phyloP scores from a whole-genome alignment of 2,329 filamentous ascomycete species.

The Magnaporthales sp. region DNA sequence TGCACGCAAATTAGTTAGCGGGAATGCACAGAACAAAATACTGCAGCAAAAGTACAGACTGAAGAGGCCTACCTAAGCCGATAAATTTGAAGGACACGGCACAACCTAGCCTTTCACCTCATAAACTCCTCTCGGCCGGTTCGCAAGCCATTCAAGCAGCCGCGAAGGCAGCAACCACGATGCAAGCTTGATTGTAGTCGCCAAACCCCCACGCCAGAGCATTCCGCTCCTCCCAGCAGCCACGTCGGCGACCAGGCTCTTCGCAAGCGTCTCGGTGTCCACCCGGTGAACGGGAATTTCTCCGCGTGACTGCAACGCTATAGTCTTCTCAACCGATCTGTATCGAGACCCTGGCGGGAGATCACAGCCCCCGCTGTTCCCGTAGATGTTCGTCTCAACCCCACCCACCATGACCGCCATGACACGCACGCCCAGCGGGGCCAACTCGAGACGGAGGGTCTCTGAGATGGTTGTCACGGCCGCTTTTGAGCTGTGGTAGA shows the following conservation, averaged over 20 bases:
- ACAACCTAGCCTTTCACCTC: too few species aligned
- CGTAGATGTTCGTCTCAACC: neutral
- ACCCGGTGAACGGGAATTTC: neutral
- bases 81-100: too few species aligned
- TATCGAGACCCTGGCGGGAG: neutral
- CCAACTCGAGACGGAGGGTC: constrained; percentile 12
- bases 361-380: neutral
- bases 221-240: neutral
- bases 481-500: constrained; percentile 11
- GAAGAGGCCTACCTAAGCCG: too few species aligned
- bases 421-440: constrained; percentile 12
- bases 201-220: neutral
- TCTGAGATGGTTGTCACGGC: constrained; percentile 9
- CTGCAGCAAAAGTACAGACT: too few species aligned
- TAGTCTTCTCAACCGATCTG: neutral
- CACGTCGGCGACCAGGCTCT: neutral
- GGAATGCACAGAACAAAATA: too few species aligned
- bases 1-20: too few species aligned
- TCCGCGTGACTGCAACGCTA: neutral
- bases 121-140: neutral
- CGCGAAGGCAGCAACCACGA: neutral
- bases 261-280: neutral
- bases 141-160: neutral
- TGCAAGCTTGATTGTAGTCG: neutral
- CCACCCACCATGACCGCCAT: constrained; percentile 12